phyloP scores from a whole-genome alignment of 768 basidiomycete genomes.

The Mycena epipterygia region DNA sequence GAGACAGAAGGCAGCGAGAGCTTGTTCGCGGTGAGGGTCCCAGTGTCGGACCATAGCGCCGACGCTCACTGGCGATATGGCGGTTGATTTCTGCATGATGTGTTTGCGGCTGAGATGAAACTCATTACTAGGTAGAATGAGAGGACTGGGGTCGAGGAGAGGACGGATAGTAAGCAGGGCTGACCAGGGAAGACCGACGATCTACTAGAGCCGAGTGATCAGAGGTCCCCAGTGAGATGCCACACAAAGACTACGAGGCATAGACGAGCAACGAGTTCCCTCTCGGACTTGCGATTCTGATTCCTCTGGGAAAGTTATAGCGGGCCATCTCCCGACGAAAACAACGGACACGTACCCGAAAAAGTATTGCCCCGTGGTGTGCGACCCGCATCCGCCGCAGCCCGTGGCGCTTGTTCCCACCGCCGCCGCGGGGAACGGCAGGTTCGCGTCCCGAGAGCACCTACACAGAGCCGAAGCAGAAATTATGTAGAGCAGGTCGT shows the following conservation, averaged over 20 bases:
- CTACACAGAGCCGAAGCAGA: no score
- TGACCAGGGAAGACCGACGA: slow-evolving; percentile 63
- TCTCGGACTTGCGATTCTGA: slow-evolving; percentile 54
- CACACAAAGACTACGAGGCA: slow-evolving; percentile 56
- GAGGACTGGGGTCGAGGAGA: slow-evolving; percentile 36
- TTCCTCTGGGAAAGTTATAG: slow-evolving; percentile 35
- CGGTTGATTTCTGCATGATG: slow-evolving; percentile 64
- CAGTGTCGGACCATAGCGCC: slow-evolving; percentile 58
- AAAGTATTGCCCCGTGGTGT: no score
- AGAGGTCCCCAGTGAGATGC: neutral
- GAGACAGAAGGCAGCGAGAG: slow-evolving; percentile 49
- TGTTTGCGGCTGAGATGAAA: slow-evolving; percentile 46
- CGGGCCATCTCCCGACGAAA: neutral
- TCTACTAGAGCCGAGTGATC: slow-evolving; percentile 35
- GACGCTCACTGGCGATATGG: slow-evolving; percentile 64
- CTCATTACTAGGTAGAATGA: neutral
- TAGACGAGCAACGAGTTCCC: slow-evolving; percentile 61
- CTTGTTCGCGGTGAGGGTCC: slow-evolving; percentile 65
- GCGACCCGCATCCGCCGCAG: no score
- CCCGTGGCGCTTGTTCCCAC: no score
- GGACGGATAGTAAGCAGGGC: slow-evolving; percentile 59
- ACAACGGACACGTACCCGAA: slow-evolving; percentile 42
- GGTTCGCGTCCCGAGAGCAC: no score
- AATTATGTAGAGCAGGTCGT: no score
- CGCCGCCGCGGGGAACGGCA: no score